Evolutionary conservation across 805 yeast genomes (phyloP).

Genomic region (Blastobotrys parvus): DNA sequence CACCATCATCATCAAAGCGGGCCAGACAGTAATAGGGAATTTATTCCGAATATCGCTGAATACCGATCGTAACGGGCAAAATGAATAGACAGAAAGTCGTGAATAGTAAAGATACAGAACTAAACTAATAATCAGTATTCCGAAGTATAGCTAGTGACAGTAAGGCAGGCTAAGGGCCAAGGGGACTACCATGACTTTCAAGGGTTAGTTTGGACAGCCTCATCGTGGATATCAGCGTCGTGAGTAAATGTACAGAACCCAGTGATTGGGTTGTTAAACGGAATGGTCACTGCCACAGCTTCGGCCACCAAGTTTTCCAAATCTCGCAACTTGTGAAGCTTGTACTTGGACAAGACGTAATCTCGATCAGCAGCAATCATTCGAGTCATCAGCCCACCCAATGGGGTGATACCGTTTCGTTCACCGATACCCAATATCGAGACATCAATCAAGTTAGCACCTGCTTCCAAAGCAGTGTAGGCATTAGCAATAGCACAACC

Average conservation of each 20-base stretch:
- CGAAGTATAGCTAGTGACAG: too few species aligned
- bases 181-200: too few species aligned
- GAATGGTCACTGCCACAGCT: slow-evolving; percentile 93
- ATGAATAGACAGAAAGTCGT: too few species aligned
- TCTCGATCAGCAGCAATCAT: slow-evolving; percentile 99
- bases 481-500: slow-evolving; percentile 99
- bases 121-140: too few species aligned
- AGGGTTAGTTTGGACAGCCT: slow-evolving; percentile 97
- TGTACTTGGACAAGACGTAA: slow-evolving; percentile 88
- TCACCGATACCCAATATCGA: slow-evolving; percentile 97
- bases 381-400: slow-evolving; percentile 98
- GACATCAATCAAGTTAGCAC: slow-evolving; percentile 90
- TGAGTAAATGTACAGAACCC: slow-evolving; percentile 99
- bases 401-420: slow-evolving; percentile 95
- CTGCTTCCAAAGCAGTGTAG: slow-evolving; percentile 95
- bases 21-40: too few species aligned
- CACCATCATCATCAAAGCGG: too few species aligned
- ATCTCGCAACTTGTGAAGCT: slow-evolving; percentile 91
- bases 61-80: too few species aligned
- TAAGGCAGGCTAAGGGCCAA: too few species aligned
- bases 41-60: too few species aligned
- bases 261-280: slow-evolving; percentile 97
- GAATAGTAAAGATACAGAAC: too few species aligned
- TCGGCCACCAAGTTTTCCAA: slow-evolving; percentile 94
- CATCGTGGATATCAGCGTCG: slow-evolving; percentile 99